A percentile compares a stretch with the other conserved stretches of the same genome.
Conservation (phyloP, 2,329 filamentous ascomycete genomes). For the Talaromyces sp. region DNA sequence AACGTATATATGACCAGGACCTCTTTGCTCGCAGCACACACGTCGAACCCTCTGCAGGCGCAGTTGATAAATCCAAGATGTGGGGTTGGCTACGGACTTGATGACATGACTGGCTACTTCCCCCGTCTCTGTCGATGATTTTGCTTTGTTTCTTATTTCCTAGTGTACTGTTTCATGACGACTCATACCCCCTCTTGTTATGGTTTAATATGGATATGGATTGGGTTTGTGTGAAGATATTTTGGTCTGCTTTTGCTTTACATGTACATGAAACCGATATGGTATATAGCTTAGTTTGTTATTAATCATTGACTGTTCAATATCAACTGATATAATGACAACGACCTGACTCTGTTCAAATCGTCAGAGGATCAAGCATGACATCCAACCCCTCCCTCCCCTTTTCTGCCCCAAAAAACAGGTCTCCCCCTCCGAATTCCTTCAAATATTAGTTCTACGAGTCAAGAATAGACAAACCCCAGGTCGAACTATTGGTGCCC, state of each 20-base stretch:
- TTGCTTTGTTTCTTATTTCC: neutral
- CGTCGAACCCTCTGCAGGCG: slow-evolving; percentile 43
- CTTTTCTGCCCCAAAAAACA: neutral
- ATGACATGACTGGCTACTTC: neutral
- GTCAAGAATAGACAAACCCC: neutral
- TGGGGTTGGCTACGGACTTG: slow-evolving; percentile 25
- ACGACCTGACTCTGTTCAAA: too few relatives aligned
- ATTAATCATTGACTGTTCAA: neutral
- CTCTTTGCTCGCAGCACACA: slow-evolving; percentile 55
- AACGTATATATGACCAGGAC: slow-evolving; percentile 38
- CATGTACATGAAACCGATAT: neutral
- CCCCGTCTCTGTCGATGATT: neutral
- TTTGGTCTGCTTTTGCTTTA: neutral
- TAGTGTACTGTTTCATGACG: slow-evolving; percentile 8
- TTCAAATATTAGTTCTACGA: neutral
- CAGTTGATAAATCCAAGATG: slow-evolving; percentile 34
- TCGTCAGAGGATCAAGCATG: too few relatives aligned
- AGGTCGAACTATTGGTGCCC: neutral
- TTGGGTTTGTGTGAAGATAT: neutral
- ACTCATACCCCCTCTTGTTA: slow-evolving; percentile 8
- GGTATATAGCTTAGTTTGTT: neutral
- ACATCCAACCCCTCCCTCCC: too few relatives aligned
- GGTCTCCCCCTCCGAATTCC: neutral
- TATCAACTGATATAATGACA: neutral
- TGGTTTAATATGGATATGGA: neutral